Base-by-base conservation (phyloP, 2,329 filamentous ascomycete species). In the Thelonectria rubi region DNA sequence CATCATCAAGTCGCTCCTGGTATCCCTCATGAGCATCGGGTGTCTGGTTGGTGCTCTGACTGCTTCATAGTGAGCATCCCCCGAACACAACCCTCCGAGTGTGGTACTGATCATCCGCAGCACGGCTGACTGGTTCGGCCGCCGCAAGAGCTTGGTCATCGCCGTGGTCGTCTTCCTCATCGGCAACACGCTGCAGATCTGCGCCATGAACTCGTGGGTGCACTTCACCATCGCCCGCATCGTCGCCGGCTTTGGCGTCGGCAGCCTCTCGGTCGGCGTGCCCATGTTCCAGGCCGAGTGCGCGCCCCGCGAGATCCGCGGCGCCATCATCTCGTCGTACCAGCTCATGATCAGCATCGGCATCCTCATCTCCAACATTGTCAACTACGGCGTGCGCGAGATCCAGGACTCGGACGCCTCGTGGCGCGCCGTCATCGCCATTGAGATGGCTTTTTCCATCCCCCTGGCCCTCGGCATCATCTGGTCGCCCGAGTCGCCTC, bases 321-420 rank as follows among this genome's bases (percentile, higher is more conserved):
- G 87, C 66, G 83, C 85, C 37, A 83, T 90, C 45, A 85, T 90
- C 17, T 82, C 84, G 5, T 87, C 84, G n/a, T 92, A 91, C 75
- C 90, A 92, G 76, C 84, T 92, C 15, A 88, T 91, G 78, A 90
- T 92, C 73, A 92, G 89, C 0, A 79, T 91, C 26, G 90, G 90
- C 34, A 91, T 92, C 65, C 84, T 87, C 55, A 73, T 83, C 21
- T 79, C 83, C 56, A 84, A 85, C 67, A 77, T 82, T 57, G 80
- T 87, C 69, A 87, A 86, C 73, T 85, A 79, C 55, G 84, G 82
- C 46, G 79, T 83, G 8, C 76, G 79, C 43, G 70, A 69, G 11
- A 80, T 83, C 65, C 58, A 82, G 48, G 69, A 77, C 3, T 73
- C 73, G 0, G 74, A 78, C 43, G 75, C 72, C 0, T 84, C 86